These are phyloP conservation scores for Kodamaea arcana DNA, from an alignment of 1,139 yeast species.

Conservation along the genomic window DNA sequence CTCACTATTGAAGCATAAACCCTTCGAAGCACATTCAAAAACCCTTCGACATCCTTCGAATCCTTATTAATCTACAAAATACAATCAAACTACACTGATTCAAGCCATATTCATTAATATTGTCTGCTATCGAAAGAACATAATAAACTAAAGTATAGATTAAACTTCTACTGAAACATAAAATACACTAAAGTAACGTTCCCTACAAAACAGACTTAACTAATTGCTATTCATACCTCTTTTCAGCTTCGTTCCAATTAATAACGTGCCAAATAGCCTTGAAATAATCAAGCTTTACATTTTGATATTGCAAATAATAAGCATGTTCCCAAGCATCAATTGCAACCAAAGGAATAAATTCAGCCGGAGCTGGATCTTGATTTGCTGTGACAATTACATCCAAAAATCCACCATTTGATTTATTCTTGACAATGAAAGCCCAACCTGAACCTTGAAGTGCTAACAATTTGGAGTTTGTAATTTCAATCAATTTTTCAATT, in stretches of 20 bases:
- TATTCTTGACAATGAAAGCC: slow-evolving; percentile 45
- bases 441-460: slow-evolving; percentile 49
- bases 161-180: too few relatives aligned
- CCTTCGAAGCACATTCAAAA: too few relatives aligned
- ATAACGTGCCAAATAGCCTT: slow-evolving; percentile 48
- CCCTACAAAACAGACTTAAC: too few relatives aligned
- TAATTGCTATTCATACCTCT: slow-evolving; percentile 20
- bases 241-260: slow-evolving; percentile 47
- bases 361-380: slow-evolving; percentile 44
- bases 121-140: too few relatives aligned
- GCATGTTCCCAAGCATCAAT: slow-evolving; percentile 54
- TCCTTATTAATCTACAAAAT: too few relatives aligned
- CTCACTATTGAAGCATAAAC: too few relatives aligned
- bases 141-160: too few relatives aligned
- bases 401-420: slow-evolving; percentile 34
- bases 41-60: too few relatives aligned
- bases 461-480: slow-evolving; percentile 39
- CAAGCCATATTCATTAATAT: too few relatives aligned
- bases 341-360: slow-evolving; percentile 41
- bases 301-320: slow-evolving; percentile 47
- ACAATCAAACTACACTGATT: too few relatives aligned
- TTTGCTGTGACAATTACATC: slow-evolving; percentile 42
- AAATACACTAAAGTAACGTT: too few relatives aligned
- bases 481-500: slow-evolving; percentile 34
- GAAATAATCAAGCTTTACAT: slow-evolving; percentile 45